Conservation (phyloP, 2,329 filamentous ascomycete genomes). For the Teratosphaeria viscida region DNA sequence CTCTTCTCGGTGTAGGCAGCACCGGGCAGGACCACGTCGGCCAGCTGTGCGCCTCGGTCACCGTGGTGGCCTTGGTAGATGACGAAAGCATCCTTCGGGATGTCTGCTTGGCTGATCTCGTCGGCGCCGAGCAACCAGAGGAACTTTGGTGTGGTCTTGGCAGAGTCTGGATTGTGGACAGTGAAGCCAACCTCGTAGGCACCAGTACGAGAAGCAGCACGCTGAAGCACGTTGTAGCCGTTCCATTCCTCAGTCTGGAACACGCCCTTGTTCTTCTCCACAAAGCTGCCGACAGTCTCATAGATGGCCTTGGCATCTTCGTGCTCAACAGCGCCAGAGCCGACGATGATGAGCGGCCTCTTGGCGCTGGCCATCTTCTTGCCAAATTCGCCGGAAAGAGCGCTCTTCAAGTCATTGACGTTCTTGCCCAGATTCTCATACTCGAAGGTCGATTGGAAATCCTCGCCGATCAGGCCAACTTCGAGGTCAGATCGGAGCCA, state of each 20-base stretch:
- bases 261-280: constrained; percentile 83
- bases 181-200: constrained; percentile 96
- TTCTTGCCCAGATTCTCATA: constrained; percentile 82
- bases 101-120: constrained; percentile 72
- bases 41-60: constrained; percentile 83
- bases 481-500: constrained; percentile 93
- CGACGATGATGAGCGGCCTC: constrained; percentile 92
- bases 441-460: constrained; percentile 90
- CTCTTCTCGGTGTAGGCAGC: constrained; percentile 96
- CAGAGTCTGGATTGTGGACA: constrained; percentile 69
- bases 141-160: constrained; percentile 82
- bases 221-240: constrained; percentile 93
- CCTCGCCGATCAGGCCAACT: constrained; percentile 80
- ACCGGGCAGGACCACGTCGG: constrained; percentile 86
- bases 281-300: constrained; percentile 78
- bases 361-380: constrained; percentile 83
- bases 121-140: constrained; percentile 95
- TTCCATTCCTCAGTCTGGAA: constrained; percentile 90
- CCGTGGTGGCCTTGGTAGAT: constrained; percentile 98
- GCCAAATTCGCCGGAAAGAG: constrained; percentile 76
- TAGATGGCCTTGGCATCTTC: constrained; percentile 85
- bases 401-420: constrained; percentile 69
- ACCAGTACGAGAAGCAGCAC: constrained; percentile 80
- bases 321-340: constrained; percentile 85
- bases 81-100: constrained; percentile 92